A percentile compares a stretch with the other conserved stretches of the same genome.
Evolutionary conservation across 805 yeast genomes (phyloP).

Genomic region (Myxozyma neotropica): DNA sequence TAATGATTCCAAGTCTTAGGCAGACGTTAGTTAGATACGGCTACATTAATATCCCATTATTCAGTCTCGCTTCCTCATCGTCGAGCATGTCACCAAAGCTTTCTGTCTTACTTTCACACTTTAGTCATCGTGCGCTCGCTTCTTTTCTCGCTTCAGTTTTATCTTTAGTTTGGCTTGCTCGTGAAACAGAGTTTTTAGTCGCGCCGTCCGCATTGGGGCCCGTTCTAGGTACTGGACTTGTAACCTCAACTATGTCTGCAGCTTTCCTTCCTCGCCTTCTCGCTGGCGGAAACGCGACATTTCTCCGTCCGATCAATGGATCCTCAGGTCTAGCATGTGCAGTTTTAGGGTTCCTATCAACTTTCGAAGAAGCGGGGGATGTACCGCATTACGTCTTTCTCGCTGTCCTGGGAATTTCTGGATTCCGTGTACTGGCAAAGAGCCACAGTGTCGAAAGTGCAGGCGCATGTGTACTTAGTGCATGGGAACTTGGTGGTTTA

Average conservation of each 20-base stretch:
- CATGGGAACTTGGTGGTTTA: constrained; percentile 19
- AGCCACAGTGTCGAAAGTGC: constrained; percentile 9
- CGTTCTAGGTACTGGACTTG: constrained; percentile 18
- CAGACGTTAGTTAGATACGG: constrained; percentile 16
- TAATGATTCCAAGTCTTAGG: constrained; percentile 13
- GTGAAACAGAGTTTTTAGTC: constrained; percentile 29
- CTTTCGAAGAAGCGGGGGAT: constrained; percentile 31
- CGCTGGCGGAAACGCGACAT: constrained; percentile 2
- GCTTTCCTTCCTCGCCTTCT: constrained; percentile 18
- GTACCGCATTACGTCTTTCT: constrained; percentile 20
- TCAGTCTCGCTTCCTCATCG: not conserved
- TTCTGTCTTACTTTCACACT: constrained; percentile 16
- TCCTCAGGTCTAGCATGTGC: constrained; percentile 25
- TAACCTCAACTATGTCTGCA: constrained; percentile 11
- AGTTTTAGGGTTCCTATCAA: constrained; percentile 23
- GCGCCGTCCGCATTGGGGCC: constrained; percentile 13
- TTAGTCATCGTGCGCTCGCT: constrained; percentile 10
- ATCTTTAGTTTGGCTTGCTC: constrained; percentile 19
- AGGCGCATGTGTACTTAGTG: constrained; percentile 12
- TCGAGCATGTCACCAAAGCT: constrained; percentile 8
- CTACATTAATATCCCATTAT: constrained; percentile 17
- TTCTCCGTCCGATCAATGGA: constrained; percentile 18
- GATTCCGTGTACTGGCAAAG: constrained; percentile 11
- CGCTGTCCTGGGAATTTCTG: constrained; percentile 3
- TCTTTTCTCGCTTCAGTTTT: constrained; percentile 18